Base-by-base conservation (phyloP, 2,329 filamentous ascomycete species). In the Xylaria sp. region DNA sequence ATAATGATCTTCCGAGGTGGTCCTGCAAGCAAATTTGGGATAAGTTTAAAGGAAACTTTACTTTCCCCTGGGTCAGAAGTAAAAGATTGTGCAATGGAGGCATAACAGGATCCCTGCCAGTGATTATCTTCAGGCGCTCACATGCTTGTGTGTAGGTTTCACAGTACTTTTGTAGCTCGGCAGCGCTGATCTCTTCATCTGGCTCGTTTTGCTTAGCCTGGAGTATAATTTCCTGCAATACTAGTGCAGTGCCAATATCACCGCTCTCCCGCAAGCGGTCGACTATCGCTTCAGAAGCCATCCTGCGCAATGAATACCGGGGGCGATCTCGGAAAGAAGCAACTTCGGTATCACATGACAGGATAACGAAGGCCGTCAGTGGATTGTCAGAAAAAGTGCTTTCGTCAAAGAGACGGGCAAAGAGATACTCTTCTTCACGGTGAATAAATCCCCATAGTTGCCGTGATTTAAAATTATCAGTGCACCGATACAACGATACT, bases 161-260 rank as follows among this genome's bases (percentile, higher is more conserved):
- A 23, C 48, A 54, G 38, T 67, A 67, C 33, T 57, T 42, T 17
- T 26, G 31, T 13, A 65, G 7, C 15, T 28, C 38, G 2, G 15
- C 6, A 48, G 3, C 6, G 6, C 10, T 15, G 7, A n/a, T 38
- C n/a, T 10, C 15, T 13, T 6, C n/a, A 15, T 11, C 2, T 5
- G 1, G 15, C 23, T 3, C 1, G 6, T 20, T 20, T 20, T n/a
- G 2, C 9, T 40, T 23, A 10, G 31, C 11, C 0, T 60, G 15
- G 11, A 67, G 28, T 23, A 36, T 4, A 33, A 31, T 38, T 42
- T 67, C 65, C 40, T 59, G 46, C 40, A 65, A 57, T 54, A 23
- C 36, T 17, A 67, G 20, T 20, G 61, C 56, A 10, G 40, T 58
- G 23, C 49, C 28, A 31, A 65, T 48, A 61, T 68, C 49, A 6